Base-by-base conservation (phyloP, 805 yeast genomes). In the Torulaspora indica region DNA sequence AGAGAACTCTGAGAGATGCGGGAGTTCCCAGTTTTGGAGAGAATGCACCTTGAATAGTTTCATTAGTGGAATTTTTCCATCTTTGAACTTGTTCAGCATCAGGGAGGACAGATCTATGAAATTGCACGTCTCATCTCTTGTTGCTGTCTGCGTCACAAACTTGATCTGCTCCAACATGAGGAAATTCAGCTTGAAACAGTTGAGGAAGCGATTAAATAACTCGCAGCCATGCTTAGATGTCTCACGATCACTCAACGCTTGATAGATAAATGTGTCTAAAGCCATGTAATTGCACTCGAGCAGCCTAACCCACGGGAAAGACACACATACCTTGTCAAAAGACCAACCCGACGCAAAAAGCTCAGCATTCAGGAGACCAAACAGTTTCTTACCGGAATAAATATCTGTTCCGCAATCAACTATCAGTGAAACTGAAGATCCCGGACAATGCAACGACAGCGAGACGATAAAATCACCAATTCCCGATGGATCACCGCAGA, bases 11-110 rank as follows among this genome's bases (percentile, higher is more conserved):
- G 28, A 39, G 1, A 59, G 37, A 12, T 43, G 43, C 9, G 58
- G 60, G 30, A 59, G 32, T 7, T 35, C 10, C 63, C 64, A 59
- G 40, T 57, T 55, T n/a, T 49, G 40, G 20, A 58, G 50, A 2
- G 63, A 59, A 38, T 61, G 60, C 8, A 61, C 24, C 22, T 48
- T 38, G 37, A 59, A 59, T 12, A 52, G 40, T 15, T 39, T 31
- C 33, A 43, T 47, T 20, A 58, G 37, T 8, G 48, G 42, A 12
- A 51, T 45, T n/a, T 35, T 27, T 10, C 41, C 38, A 6, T 30
- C 29, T 23, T 41, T 46, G 15, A 55, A 51, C 33, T 51, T 50
- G 34, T 44, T 42, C 15, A 58, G 27, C 35, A 54, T 43, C 9
- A 46, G 36, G 13, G 53, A 34, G 1, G 60, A 55, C 18, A 55